A percentile compares a stretch with the other conserved stretches of the same genome.
Evolutionary conservation across 257 asterid genomes (phyloP).

Genomic region (Dorcoceras hygrometricum): DNA sequence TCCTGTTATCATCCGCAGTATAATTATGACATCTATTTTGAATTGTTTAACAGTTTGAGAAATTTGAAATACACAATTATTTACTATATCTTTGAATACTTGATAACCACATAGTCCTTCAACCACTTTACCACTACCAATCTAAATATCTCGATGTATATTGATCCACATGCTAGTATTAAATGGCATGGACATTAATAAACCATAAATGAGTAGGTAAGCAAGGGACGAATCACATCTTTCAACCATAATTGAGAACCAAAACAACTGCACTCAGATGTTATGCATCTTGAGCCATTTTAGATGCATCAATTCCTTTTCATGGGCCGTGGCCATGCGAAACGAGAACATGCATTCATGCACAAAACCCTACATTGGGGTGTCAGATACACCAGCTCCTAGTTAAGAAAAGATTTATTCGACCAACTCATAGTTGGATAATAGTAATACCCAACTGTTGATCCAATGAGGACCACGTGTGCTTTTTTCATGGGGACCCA

Average conservation of each 20-base stretch:
- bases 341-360: background rate
- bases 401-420: background rate
- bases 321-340: background rate
- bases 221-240: background rate
- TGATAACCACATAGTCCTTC: background rate
- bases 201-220: background rate
- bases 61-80: background rate
- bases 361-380: slow-evolving; percentile 5
- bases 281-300: background rate
- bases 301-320: background rate
- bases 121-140: background rate
- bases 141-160: slow-evolving; percentile 13
- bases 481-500: no score
- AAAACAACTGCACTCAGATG: background rate
- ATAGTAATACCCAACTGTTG: background rate
- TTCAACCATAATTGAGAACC: background rate
- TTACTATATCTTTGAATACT: background rate
- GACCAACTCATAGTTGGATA: background rate
- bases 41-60: background rate
- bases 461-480: background rate
- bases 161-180: slow-evolving; percentile 7
- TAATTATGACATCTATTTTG: no score
- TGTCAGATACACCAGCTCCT: background rate
- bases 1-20: no score
- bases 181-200: background rate